These are phyloP conservation scores for Chrysophaeum taylorii DNA, from an alignment of 352 stramenopile genomes.

Conservation along the genomic window DNA sequence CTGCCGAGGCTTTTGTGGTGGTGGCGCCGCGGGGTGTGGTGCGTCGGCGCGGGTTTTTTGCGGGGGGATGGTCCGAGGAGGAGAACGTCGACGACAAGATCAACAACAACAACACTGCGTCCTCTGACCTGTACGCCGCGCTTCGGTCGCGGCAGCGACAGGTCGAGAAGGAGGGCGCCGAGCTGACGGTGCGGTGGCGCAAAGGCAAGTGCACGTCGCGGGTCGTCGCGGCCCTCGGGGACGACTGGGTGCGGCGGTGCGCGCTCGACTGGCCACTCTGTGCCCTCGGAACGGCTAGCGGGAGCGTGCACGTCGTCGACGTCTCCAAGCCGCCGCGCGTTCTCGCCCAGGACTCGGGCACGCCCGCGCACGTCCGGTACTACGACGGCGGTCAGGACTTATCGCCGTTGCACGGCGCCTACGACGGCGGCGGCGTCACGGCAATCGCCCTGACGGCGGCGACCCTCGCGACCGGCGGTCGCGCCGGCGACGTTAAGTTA, in stretches of 20 bases:
- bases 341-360: too few relatives aligned
- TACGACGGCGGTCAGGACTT: slow-evolving; percentile 5
- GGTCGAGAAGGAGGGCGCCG: too few relatives aligned
- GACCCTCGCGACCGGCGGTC: not conserved
- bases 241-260: not conserved
- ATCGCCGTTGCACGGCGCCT: not conserved
- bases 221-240: not conserved
- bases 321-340: not conserved
- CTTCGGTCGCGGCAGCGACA: too few relatives aligned
- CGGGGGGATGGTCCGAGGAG: too few relatives aligned
- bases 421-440: slow-evolving; percentile 11
- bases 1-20: too few relatives aligned
- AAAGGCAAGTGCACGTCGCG: not conserved
- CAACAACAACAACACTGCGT: too few relatives aligned
- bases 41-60: too few relatives aligned
- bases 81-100: too few relatives aligned
- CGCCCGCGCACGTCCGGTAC: not conserved
- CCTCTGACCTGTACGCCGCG: too few relatives aligned
- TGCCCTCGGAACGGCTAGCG: not conserved
- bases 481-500: not conserved
- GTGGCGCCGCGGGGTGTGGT: too few relatives aligned
- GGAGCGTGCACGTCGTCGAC: not conserved
- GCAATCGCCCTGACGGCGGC: not conserved
- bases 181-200: too few relatives aligned
- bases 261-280: not conserved